phyloP scores from a whole-genome alignment of 108 stramenopile genomes.

The Nitzschia sp. region DNA sequence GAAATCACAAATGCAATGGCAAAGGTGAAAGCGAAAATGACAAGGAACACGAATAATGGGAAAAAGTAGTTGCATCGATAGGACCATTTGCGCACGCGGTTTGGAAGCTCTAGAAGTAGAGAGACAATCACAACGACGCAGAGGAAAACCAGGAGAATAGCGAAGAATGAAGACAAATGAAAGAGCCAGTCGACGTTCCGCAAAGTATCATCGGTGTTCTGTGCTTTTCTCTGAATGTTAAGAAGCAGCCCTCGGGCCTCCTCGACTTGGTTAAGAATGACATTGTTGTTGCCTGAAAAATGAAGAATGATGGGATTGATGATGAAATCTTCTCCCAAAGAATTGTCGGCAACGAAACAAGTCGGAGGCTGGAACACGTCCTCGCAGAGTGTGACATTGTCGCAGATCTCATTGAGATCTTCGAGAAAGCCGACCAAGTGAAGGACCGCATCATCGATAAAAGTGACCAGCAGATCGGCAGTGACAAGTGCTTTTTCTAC shows the following conservation, averaged over 20 bases:
- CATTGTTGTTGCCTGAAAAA: not conserved
- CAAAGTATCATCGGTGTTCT: not conserved
- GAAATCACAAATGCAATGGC: not conserved
- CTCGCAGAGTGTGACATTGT: too few relatives aligned
- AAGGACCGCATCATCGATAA: not conserved
- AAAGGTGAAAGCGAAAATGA: not conserved
- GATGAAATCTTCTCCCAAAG: too few relatives aligned
- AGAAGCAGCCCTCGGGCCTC: not conserved
- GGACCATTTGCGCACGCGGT: not conserved
- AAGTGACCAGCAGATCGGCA: not conserved
- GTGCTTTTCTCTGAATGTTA: not conserved
- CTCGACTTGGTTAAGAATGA: not conserved
- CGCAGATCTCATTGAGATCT: not conserved
- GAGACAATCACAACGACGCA: not conserved
- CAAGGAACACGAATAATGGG: not conserved
- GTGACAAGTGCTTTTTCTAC: not conserved
- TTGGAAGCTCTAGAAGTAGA: not conserved
- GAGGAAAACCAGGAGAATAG: not conserved
- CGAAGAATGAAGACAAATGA: not conserved
- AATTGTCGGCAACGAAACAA: too few relatives aligned
- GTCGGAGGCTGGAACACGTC: too few relatives aligned
- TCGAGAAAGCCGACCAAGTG: not conserved
- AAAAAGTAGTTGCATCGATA: not conserved
- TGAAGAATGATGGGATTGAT: too few relatives aligned
- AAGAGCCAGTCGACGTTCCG: not conserved